Evolutionary conservation across 257 asterid genomes (phyloP).

Genomic region (Solanum sparsipilum): DNA sequence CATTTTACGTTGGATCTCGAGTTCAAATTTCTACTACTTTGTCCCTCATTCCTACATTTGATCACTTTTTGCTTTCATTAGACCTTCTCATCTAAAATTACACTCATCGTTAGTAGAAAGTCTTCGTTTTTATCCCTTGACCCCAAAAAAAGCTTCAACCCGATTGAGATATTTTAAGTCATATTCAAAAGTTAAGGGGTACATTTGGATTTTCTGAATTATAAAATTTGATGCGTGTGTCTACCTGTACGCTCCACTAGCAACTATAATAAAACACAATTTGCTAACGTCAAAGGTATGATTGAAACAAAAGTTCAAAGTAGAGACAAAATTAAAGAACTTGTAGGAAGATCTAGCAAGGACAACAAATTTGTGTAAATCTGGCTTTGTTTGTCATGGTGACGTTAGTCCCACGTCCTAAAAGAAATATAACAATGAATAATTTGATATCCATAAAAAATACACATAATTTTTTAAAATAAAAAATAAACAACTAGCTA

Average conservation of each 20-base stretch:
- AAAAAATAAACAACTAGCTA: not conserved
- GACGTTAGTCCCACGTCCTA: not conserved
- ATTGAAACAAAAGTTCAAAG: not conserved
- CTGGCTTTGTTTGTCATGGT: not conserved
- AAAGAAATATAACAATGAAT: not conserved
- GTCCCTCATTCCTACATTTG: not conserved
- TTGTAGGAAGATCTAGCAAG: not conserved
- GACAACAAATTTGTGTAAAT: not conserved
- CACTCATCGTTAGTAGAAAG: not conserved
- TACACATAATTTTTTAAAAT: not conserved
- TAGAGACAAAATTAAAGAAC: not conserved
- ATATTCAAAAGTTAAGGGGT: not conserved
- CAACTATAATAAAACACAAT: not conserved
- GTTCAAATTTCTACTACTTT: not conserved
- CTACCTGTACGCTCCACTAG: fast-evolving
- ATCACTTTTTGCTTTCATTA: not conserved
- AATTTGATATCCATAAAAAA: not conserved
- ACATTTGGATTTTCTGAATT: not conserved
- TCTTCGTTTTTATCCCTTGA: not conserved
- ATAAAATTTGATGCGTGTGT: fast-evolving
- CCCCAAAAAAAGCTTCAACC: not conserved
- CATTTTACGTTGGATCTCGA: not conserved
- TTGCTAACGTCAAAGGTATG: not conserved
- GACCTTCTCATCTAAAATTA: not conserved
- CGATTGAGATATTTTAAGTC: not conserved